These are phyloP conservation scores for Fusarium tricinctum DNA, from an alignment of 2,329 filamentous ascomycete genomes.

Conservation along the genomic window DNA sequence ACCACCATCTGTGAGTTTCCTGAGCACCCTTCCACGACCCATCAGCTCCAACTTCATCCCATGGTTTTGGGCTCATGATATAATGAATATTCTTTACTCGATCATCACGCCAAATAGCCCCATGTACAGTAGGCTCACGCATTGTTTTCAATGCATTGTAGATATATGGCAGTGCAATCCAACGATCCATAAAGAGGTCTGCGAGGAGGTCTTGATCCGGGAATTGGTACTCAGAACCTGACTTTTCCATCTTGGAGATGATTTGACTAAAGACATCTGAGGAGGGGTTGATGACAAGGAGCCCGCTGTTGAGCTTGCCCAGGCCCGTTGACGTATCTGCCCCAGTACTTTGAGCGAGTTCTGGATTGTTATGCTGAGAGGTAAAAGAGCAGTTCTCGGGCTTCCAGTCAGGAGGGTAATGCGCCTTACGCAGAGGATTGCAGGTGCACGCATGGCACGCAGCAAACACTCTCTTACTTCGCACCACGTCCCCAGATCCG, in stretches of 20 bases:
- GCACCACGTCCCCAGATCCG: fast-evolving
- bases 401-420: slow-evolving; percentile 22
- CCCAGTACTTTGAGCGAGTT: background rate
- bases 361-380: slow-evolving; percentile 9
- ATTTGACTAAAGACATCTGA: background rate
- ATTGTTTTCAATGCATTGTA: slow-evolving; percentile 32
- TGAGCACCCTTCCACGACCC: no score
- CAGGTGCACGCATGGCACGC: slow-evolving; percentile 32
- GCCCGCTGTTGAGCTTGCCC: slow-evolving; percentile 26
- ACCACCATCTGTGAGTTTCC: no score
- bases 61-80: background rate
- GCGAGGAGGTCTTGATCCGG: slow-evolving; percentile 27
- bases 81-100: slow-evolving; percentile 33
- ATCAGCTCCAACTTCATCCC: no score
- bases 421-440: slow-evolving; percentile 11
- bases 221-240: background rate
- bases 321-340: background rate
- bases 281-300: slow-evolving; percentile 26
- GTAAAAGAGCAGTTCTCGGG: slow-evolving; percentile 22
- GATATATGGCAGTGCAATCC: slow-evolving; percentile 16
- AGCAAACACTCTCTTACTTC: slow-evolving; percentile 19
- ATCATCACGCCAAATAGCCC: slow-evolving; percentile 8
- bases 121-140: slow-evolving; percentile 4
- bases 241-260: background rate
- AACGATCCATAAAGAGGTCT: slow-evolving; percentile 8